Base-by-base conservation (phyloP, 371 early-diverging fungal genomes). In the Zychaea mexicana region DNA sequence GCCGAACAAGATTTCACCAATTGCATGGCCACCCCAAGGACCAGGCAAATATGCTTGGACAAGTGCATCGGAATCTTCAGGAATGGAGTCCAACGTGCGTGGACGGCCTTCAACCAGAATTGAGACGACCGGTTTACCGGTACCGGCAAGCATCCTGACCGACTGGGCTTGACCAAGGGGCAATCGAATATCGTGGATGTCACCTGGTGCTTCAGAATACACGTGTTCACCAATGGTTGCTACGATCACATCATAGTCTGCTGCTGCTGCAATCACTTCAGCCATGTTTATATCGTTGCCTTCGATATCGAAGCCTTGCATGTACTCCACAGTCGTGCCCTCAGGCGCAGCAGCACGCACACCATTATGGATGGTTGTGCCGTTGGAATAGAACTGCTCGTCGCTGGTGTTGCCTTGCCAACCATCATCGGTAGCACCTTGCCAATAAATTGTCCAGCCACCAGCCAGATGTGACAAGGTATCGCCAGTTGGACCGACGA, bases 361-460 rank as follows among this genome's bases (percentile, higher is more conserved):
- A n/a, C 86, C 84, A 17, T 79, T 56, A 2, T 73, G 26, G 33
- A 86, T 78, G 7, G 80, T 77, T 26, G 74, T 74, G 26, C 85
- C 85, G 3, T 76, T 69, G 8, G 61, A 45, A 49, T 86, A 81
- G 52, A 78, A 86, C 71, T 81, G 82, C 0, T 67, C 74, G 38
- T 86, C 83, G 15, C 56, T 63, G 15, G 68, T 65, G 1, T 76
- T 64, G 0, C 87, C 88, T 24, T 74, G 67, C 74, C 74, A 77
- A 26, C 54, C 47, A 61, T 77, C 77, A 10, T 53, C 68, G 1
- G 77, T 74, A 24, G 77, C 60, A 17, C 79, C 79, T 70, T 84
- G 85, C 86, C 86, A 86, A 22, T 82, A 74, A 62, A 88, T 79
- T 3, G 81, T 81, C 87, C 87, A 88, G 0, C 85, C 84, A 8